These are phyloP conservation scores for Phialocephala subalpina DNA, from an alignment of 2,329 filamentous ascomycete genomes.

Conservation along the genomic window DNA sequence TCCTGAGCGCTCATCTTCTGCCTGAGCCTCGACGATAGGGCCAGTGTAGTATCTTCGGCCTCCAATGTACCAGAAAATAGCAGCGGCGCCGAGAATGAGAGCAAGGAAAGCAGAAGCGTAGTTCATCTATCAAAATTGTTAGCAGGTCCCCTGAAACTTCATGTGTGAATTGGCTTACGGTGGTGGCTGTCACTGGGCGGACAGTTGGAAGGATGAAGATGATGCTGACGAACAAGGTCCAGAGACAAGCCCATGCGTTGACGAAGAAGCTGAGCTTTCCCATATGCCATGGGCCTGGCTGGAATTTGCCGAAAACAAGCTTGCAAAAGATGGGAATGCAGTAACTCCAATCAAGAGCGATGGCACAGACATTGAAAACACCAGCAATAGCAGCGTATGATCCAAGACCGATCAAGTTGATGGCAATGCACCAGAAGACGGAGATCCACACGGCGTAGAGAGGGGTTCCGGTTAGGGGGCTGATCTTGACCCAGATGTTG, in stretches of 20 bases:
- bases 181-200: slow-evolving; percentile 54
- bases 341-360: slow-evolving; percentile 63
- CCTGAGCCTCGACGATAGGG: slow-evolving; percentile 45
- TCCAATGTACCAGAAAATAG: slow-evolving; percentile 53
- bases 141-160: slow-evolving; percentile 14
- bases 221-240: slow-evolving; percentile 60
- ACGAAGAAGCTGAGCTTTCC: slow-evolving; percentile 51
- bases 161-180: slow-evolving; percentile 43
- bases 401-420: slow-evolving; percentile 66
- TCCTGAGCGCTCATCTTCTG: slow-evolving; percentile 28
- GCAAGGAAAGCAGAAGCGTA: slow-evolving; percentile 60
- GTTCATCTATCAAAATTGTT: slow-evolving; percentile 54
- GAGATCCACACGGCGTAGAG: slow-evolving; percentile 67
- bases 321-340: slow-evolving; percentile 64
- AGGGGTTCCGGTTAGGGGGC: slow-evolving; percentile 62
- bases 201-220: slow-evolving; percentile 62
- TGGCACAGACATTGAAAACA: slow-evolving; percentile 62
- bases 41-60: slow-evolving; percentile 58
- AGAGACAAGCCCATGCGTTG: slow-evolving; percentile 57
- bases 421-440: slow-evolving; percentile 59
- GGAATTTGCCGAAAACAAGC: slow-evolving; percentile 55
- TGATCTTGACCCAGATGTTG: slow-evolving; percentile 62
- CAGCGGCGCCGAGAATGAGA: slow-evolving; percentile 53
- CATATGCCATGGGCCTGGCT: slow-evolving; percentile 60
- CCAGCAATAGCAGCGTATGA: slow-evolving; percentile 60